Evolutionary conservation across 202 grass and related monocot genomes (phyloP).

Genomic region (Carex arenaria): DNA sequence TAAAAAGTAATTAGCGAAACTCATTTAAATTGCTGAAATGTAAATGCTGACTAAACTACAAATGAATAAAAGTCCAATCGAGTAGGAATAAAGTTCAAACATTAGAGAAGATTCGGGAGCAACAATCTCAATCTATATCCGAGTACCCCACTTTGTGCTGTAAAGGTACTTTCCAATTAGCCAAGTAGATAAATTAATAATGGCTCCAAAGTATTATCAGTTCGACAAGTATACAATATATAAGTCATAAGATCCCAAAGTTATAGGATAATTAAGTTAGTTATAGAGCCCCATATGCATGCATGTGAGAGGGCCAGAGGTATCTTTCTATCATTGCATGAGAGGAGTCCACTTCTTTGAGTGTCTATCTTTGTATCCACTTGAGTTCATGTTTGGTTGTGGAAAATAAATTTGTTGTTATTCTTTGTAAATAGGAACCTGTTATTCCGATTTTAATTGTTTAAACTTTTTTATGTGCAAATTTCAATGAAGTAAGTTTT

Average conservation of each 20-base stretch:
- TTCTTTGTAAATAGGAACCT: too few relatives aligned
- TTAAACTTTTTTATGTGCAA: too few relatives aligned
- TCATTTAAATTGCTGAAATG: too few relatives aligned
- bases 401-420: too few relatives aligned
- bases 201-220: neutral
- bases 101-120: neutral
- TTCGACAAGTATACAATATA: neutral
- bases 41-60: neutral
- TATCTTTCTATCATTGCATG: neutral
- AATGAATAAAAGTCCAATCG: neutral
- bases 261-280: neutral
- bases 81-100: neutral
- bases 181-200: neutral
- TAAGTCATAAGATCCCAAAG: neutral
- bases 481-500: too few relatives aligned
- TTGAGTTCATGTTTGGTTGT: too few relatives aligned
- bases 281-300: neutral
- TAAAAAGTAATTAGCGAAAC: too few relatives aligned
- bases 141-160: neutral
- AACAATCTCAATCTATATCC: constrained; percentile 3
- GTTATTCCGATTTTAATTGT: too few relatives aligned
- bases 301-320: neutral
- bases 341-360: too few relatives aligned
- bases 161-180: constrained; percentile 10
- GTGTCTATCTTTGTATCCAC: too few relatives aligned